Percentiles rank a stretch among this genome's conserved stretches.
These are phyloP conservation scores for Geotrichum siamense DNA, from an alignment of 1,139 yeast genomes.

Conservation along the genomic window DNA sequence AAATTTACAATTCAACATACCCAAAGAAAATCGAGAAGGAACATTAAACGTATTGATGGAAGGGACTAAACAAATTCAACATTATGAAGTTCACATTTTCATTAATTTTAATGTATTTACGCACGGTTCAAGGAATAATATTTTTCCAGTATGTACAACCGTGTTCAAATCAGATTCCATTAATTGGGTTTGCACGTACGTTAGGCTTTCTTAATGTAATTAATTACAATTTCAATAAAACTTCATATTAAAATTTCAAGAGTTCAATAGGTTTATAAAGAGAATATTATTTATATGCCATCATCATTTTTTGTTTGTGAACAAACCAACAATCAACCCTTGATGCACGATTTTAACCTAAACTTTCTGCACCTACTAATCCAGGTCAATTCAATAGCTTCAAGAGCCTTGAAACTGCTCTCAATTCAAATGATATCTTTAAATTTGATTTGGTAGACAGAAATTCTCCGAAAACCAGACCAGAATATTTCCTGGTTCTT, in stretches of 20 bases:
- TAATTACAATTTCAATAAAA: slow-evolving; percentile 22
- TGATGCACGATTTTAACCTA: slow-evolving; percentile 21
- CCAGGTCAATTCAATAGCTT: slow-evolving; percentile 5
- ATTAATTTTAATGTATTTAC: slow-evolving; percentile 35
- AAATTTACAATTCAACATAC: slow-evolving; percentile 30
- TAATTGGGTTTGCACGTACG: slow-evolving; percentile 37
- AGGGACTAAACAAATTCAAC: slow-evolving; percentile 28
- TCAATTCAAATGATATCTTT: neutral
- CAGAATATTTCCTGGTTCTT: slow-evolving; percentile 23
- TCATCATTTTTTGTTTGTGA: slow-evolving; percentile 34
- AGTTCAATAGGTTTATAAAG: slow-evolving; percentile 23
- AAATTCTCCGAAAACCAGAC: slow-evolving; percentile 13
- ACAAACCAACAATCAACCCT: slow-evolving; percentile 33
- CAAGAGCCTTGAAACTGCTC: slow-evolving; percentile 7
- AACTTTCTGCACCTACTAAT: slow-evolving; percentile 1
- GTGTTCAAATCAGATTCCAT: slow-evolving; percentile 32
- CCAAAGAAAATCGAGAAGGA: slow-evolving; percentile 29
- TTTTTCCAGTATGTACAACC: slow-evolving; percentile 34
- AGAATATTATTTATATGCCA: slow-evolving; percentile 32
- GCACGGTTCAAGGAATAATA: slow-evolving; percentile 33
- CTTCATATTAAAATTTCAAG: slow-evolving; percentile 9
- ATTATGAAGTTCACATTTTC: slow-evolving; percentile 32
- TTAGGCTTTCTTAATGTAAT: slow-evolving; percentile 33
- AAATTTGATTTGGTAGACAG: slow-evolving; percentile 3
- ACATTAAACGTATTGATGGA: slow-evolving; percentile 28